Conservation (phyloP, 2,329 filamentous ascomycete species). For the Annulohypoxylon truncatum region DNA sequence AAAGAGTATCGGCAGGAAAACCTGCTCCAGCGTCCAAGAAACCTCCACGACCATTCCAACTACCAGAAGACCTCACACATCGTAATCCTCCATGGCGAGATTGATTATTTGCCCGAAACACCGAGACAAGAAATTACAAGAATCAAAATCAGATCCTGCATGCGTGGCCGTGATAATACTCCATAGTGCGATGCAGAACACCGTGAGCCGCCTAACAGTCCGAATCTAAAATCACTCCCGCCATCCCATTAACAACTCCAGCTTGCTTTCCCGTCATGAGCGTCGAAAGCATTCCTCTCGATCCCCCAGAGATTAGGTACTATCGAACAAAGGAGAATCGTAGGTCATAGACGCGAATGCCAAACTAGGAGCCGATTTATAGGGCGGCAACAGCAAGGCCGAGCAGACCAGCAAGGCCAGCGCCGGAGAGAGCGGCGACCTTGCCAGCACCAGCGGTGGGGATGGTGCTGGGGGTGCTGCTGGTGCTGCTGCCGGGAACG, state of each 20-base stretch:
- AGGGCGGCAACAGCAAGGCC: constrained; percentile 69
- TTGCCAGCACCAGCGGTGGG: constrained; percentile 68
- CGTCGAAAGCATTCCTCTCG: constrained; percentile 51
- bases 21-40: constrained; percentile 28
- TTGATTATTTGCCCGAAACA: constrained; percentile 48
- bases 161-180: constrained; percentile 51
- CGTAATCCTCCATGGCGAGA: constrained; percentile 52
- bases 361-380: constrained; percentile 59
- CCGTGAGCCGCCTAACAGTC: constrained; percentile 46
- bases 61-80: constrained; percentile 52
- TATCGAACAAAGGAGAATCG: constrained; percentile 57
- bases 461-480: constrained; percentile 47
- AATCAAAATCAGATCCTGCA: constrained; percentile 53
- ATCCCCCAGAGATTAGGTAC: constrained; percentile 54
- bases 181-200: constrained; percentile 54
- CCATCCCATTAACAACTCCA: constrained; percentile 46
- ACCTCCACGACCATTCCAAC: constrained; percentile 38
- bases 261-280: constrained; percentile 54
- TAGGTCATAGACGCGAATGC: constrained; percentile 52
- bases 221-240: constrained; percentile 48
- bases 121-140: constrained; percentile 59
- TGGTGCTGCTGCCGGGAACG: constrained; percentile 49
- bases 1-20: constrained; percentile 24
- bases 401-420: constrained; percentile 69
- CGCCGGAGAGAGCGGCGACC: constrained; percentile 67